Base-by-base conservation (phyloP, 2,329 filamentous ascomycete species). In the Cytospora leucostoma region DNA sequence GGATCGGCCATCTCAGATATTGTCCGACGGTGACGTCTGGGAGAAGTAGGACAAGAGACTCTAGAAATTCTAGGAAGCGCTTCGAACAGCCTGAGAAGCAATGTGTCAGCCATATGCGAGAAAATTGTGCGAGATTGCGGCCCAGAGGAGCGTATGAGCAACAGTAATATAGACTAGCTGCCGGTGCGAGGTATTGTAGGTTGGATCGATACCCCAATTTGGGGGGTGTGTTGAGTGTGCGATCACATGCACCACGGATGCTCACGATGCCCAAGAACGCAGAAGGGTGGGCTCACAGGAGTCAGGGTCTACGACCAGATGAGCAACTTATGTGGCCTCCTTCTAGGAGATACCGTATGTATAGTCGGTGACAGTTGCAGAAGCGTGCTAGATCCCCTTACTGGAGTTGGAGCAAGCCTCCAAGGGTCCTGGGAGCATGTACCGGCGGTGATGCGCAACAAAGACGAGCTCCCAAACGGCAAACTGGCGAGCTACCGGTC, bases 1-100 rank as follows among this genome's bases (percentile, higher is more conserved):
- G 70, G 67, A 61, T 79, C 76, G 40, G 77, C 76, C 80, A 82
- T 82, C 61, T 80, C 75, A 69, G 72, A 70, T 54, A 78, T 71
- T 15, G 75, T 76, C 53, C 70, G 74, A 54, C 69, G 71, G 56
- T 75, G 74, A 55, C 72, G 71, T 58, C 69, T 69, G 56, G 73
- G 72, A 65, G 75, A 72, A 71, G 76, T 73, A 59, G 75, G 74
- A 57, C 78, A 78, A 34, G 77, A 78, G 27, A 78, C 71, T 69
- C 71, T 72, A 37, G 76, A 78, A 21, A 78, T 71, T 68, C 71
- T 73, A 59, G 77, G 74, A 47, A 79, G 72, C 65, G 75, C 72
- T 68, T 76, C 74, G 44, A 76, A 74, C 69, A 74, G 74, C 69
- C 76, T 76, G 59, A 79, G 66, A 63, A 80, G 70, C 56, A 80